Base-by-base conservation (phyloP, 1,284 basidiomycete genomes). In the Boletus smithii region DNA sequence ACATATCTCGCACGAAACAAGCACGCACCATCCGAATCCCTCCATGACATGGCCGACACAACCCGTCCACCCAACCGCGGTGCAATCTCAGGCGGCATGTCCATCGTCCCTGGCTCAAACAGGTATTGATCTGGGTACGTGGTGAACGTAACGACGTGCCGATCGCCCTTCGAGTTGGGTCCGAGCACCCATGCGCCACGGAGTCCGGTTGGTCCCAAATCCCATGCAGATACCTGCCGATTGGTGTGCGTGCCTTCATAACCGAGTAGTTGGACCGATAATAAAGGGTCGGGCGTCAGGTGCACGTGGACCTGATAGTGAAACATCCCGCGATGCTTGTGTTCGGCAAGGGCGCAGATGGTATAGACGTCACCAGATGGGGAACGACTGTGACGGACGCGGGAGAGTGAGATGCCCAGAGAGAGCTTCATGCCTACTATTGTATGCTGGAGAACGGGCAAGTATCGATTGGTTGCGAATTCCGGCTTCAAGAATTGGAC, bases 141-240 rank as follows among this genome's bases (percentile, higher is more conserved):
- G 5, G 55, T 46, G 20, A 58, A 58, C 17, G 50, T 44, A 8
- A 56, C 42, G 3, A 60, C 35, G 9, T 29, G 32, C 0, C 43
- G 42, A 13, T 29, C 48, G 27, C 68, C 69, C 26, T 56, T 70
- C 8, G 55, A 59, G 30, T 70, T 62, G 26, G 62, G 60, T 24
- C 72, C 61, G 52, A 75, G 71, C 11, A 77, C 63, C 73, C 75
- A 78, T 3, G 73, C 62, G 0, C 75, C 77, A 1, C 76, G 70
- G 33, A 61, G 63, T 0, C 73, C 75, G 30, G 68, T 64, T 0
- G 66, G 51, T 0, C 78, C 76, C 4, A 79, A 53, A 1, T 66
- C 60, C 49, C 67, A 70, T 8, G 75, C 55, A 10, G 70, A 69
- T 13, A 76, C 5, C 7, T 4, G 20, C 2, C 10, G 8, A 31